phyloP scores from a whole-genome alignment of 2,329 filamentous ascomycete genomes.

The Phyllosticta citriasiana region DNA sequence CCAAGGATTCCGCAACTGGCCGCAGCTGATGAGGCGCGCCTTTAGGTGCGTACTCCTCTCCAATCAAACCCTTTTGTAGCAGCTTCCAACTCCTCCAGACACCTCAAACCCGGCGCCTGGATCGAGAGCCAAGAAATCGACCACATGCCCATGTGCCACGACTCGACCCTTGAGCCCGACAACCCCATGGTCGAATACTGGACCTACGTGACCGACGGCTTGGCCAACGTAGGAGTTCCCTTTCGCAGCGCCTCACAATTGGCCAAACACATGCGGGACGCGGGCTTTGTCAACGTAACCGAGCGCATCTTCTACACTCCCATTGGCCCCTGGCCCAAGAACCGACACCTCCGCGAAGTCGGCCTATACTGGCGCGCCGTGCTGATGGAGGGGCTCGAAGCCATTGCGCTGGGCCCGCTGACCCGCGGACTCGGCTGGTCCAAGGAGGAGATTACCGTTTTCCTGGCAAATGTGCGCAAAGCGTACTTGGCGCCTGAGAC shows the following conservation, averaged over 20 bases:
- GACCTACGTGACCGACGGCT: constrained; percentile 36
- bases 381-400: constrained; percentile 15
- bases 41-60: constrained; percentile 24
- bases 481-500: constrained; percentile 22
- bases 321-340: constrained; percentile 46
- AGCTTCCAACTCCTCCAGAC: constrained; percentile 23
- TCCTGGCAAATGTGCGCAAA: constrained; percentile 9
- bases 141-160: constrained; percentile 38
- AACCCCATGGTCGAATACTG: constrained; percentile 41
- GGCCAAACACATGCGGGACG: constrained; percentile 38
- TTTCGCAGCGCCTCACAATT: constrained; percentile 17
- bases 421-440: constrained; percentile 14
- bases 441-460: constrained; percentile 13
- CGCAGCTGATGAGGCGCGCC: constrained; percentile 34
- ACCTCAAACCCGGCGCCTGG: constrained; percentile 46
- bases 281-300: constrained; percentile 44
- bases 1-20: constrained; percentile 43
- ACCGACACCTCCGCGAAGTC: constrained; percentile 14
- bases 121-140: constrained; percentile 47
- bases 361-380: constrained; percentile 15
- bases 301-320: constrained; percentile 44
- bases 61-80: background rate
- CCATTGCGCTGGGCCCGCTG: constrained; percentile 14
- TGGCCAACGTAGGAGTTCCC: constrained; percentile 38
- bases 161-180: constrained; percentile 28